Base-by-base conservation (phyloP, 257 asterid genomes). In the Perilla frutescens region DNA sequence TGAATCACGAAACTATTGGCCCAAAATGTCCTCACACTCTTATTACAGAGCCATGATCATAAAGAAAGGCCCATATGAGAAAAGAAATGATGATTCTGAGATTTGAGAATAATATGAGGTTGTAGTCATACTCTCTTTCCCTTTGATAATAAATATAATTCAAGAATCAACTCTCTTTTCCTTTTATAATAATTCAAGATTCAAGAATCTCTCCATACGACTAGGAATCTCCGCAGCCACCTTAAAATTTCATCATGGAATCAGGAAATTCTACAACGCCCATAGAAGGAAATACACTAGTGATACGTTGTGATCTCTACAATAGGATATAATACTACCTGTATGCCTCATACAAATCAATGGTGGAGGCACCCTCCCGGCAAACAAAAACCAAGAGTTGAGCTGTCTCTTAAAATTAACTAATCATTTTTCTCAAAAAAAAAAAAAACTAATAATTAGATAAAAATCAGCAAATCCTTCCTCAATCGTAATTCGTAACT, bases 201-300 rank as follows among this genome's bases (percentile, higher is more conserved):
- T 34, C 51, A 53, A 53, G 58, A 53, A 10, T 55, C 39, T 0
- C 39, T 4, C 7, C 0, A n/a, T 39, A 36, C 29, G 15, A 37
- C 66, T 10, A 40, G 6, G 32, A 60, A 36, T 60, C 66, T 60
- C 66, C 36, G 48, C 48, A 39, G 14, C 50, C 32, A 62, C n/a
- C 13, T 7, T 7, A 39, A 39, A 40, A 37, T 39, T 14, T 12
- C 67, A 61, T 39, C 4, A 11, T 3, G 7, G 51, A 62, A 62
- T 20, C 26, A 20, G 26, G 26, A 20, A 20, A 20, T 20, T 20
- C 26, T 20, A 20, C 26, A 20, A 20, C 26, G 26, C 26, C 26
- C 26, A 20, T 20, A 20, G 26, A 20, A 20, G 26, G 26, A 20
- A 20, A 20, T 20, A 20, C 26, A 20, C 26, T 20, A 20, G 26